Percentiles rank a stretch among this genome's conserved stretches.
phyloP scores from a whole-genome alignment of 1,284 basidiomycete species.

The Exsudoporus floridanus region DNA sequence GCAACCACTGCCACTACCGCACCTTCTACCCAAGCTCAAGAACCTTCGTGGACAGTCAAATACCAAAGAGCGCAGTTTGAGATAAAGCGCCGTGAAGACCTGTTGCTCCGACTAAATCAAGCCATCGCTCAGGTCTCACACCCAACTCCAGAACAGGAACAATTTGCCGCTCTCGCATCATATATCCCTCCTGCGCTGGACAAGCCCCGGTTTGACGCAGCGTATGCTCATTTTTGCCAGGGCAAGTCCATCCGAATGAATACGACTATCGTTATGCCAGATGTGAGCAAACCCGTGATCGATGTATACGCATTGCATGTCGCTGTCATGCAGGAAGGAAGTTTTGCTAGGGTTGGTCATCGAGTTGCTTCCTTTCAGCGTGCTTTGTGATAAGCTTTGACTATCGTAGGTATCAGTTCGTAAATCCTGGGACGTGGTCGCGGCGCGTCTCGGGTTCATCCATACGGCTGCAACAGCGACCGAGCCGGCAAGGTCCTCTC shows the following conservation, averaged over 20 bases:
- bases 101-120: slow-evolving; percentile 31
- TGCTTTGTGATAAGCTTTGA: slow-evolving; percentile 4
- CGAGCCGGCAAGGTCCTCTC: slow-evolving; percentile 26
- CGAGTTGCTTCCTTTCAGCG: slow-evolving; percentile 6
- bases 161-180: slow-evolving; percentile 30
- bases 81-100: slow-evolving; percentile 34
- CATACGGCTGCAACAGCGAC: slow-evolving; percentile 26
- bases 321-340: slow-evolving; percentile 37
- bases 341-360: slow-evolving; percentile 29
- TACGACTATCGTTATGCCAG: slow-evolving; percentile 33
- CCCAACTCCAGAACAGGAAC: slow-evolving; percentile 30
- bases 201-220: slow-evolving; percentile 31
- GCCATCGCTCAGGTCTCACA: slow-evolving; percentile 28
- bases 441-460: slow-evolving; percentile 30
- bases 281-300: slow-evolving; percentile 27
- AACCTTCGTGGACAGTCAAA: slow-evolving; percentile 26
- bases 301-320: slow-evolving; percentile 35
- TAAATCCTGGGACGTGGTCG: slow-evolving; percentile 34
- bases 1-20: neutral
- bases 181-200: slow-evolving; percentile 35
- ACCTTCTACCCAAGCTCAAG: slow-evolving; percentile 11
- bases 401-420: slow-evolving; percentile 25
- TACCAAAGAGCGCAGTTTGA: slow-evolving; percentile 33
- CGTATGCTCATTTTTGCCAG: slow-evolving; percentile 33
- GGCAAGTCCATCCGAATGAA: slow-evolving; percentile 30